Conservation (phyloP, 805 yeast genomes). For the Starmerella asiatica region DNA sequence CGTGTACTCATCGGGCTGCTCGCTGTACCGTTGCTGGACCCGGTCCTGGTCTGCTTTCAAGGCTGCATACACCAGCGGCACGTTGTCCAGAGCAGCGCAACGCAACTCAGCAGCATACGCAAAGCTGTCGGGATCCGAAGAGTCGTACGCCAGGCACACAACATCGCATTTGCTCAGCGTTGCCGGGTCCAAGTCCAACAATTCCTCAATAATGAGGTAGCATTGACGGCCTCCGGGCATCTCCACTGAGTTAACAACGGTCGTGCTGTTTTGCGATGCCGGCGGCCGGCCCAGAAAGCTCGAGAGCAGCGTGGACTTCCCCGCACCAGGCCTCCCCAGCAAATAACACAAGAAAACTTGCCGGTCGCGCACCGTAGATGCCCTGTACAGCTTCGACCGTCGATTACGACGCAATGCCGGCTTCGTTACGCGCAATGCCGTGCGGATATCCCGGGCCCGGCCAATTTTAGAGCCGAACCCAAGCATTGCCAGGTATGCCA, state of each 20-base stretch:
- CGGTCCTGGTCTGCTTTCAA: slow-evolving; percentile 90
- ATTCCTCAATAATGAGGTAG: slow-evolving; percentile 76
- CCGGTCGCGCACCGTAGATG: slow-evolving; percentile 53
- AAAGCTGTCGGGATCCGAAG: slow-evolving; percentile 91
- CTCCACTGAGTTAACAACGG: slow-evolving; percentile 87
- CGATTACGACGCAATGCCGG: slow-evolving; percentile 58
- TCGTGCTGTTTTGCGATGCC: slow-evolving; percentile 67
- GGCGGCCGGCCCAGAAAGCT: slow-evolving; percentile 47
- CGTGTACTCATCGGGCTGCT: slow-evolving; percentile 80
- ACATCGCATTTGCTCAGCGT: slow-evolving; percentile 83
- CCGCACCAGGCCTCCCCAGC: slow-evolving; percentile 73
- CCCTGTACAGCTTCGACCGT: slow-evolving; percentile 53
- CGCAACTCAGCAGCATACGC: slow-evolving; percentile 65
- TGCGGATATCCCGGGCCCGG: slow-evolving; percentile 23
- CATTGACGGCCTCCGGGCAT: slow-evolving; percentile 91
- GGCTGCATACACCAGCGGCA: slow-evolving; percentile 84
- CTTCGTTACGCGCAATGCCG: slow-evolving; percentile 67
- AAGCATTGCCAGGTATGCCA: slow-evolving; percentile 77
- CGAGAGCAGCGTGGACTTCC: slow-evolving; percentile 73
- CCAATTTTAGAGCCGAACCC: slow-evolving; percentile 50
- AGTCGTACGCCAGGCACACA: slow-evolving; percentile 77
- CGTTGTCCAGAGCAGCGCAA: slow-evolving; percentile 38
- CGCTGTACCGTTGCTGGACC: slow-evolving; percentile 77
- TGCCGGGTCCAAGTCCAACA: slow-evolving; percentile 77
- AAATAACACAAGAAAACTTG: slow-evolving; percentile 86